Base-by-base conservation (phyloP, 1,284 basidiomycete genomes). In the Apiotrichum montevideense region DNA sequence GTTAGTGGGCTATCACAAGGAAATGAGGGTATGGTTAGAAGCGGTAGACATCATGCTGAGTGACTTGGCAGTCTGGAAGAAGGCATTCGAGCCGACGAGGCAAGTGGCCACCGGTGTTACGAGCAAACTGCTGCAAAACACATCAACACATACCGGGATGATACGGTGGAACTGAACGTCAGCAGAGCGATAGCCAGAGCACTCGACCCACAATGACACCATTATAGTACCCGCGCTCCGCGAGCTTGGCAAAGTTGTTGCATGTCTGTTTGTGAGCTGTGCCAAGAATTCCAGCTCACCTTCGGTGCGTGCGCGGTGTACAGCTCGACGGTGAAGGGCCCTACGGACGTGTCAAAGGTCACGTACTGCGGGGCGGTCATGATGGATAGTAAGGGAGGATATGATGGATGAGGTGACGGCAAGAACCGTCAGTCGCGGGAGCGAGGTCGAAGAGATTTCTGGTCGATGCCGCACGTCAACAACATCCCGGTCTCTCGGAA, bases 231-330 rank as follows among this genome's bases (percentile, higher is more conserved):
- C 77, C 78, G 58, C 85, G 82, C 72, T 85, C 87, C 14, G 88
- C 82, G 39, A 96, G 83, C 67, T 92, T 90, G 56, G 84, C 81
- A 76, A 96, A 96, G 80, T 96, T 96, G 76, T 87, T 85, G 78
- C 90, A 95, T n/a, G 92, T 93, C 88, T 94, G 51, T 8, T 29
- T 35, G 63, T 52, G 51, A 59, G 57, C 51, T 43, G 6, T 8
- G 32, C 4, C 15, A 35, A 2, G 5, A 7, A 3, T 9, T 3
- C 29, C 3, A 6, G 4, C 32, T 54, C 74, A 90, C 91, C 77
- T 84, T 86, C 33, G 92, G 93, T 1, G 91, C 90, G 74, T 96
- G 90, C 40, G 89, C 78, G 82, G 86, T 89, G 77, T 96, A 96
- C 34, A 97, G 81, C 78, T 96, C 92, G 9, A 96, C 80, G 59